These are phyloP conservation scores for Phytophthora meadii DNA, from an alignment of 352 stramenopile species.

Conservation along the genomic window DNA sequence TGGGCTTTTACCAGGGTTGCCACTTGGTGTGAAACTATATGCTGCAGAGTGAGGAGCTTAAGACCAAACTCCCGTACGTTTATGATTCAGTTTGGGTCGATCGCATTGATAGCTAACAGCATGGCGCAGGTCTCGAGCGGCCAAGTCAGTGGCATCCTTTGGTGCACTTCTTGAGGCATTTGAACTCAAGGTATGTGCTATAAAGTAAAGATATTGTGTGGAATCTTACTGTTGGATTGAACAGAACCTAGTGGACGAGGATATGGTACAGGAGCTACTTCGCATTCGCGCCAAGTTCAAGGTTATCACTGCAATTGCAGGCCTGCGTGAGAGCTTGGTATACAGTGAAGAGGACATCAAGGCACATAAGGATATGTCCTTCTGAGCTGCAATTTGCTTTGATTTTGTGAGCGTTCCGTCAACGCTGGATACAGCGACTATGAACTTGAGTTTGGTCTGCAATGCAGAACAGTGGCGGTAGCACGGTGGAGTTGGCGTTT, in stretches of 20 bases:
- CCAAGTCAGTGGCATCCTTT: slow-evolving; percentile 69
- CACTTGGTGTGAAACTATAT: slow-evolving; percentile 74
- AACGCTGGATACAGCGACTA: too few species aligned
- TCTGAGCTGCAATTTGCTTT: slow-evolving; percentile 32
- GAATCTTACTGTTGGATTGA: neutral
- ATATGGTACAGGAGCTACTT: slow-evolving; percentile 75
- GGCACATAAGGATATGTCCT: slow-evolving; percentile 89
- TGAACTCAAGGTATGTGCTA: slow-evolving; percentile 65
- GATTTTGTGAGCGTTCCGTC: too few species aligned
- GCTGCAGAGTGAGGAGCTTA: slow-evolving; percentile 44
- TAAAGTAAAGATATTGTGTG: neutral
- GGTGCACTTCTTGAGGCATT: slow-evolving; percentile 59
- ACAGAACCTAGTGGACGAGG: slow-evolving; percentile 83
- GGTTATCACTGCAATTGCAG: slow-evolving; percentile 69
- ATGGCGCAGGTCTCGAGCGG: slow-evolving; percentile 46
- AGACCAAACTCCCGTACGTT: slow-evolving; percentile 54
- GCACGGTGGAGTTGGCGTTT: too few species aligned
- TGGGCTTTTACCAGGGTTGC: slow-evolving; percentile 86
- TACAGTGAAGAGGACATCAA: slow-evolving; percentile 75
- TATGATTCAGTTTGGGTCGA: neutral
- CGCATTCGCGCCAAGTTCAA: slow-evolving; percentile 87
- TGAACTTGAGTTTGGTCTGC: too few species aligned
- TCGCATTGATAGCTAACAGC: neutral
- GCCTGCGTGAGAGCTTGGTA: slow-evolving; percentile 58
- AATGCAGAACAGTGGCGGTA: too few species aligned